Evolutionary conservation across 495 filamentous ascomycete genomes (phyloP).

Genomic region (Staphylotrichum tortipilum): DNA sequence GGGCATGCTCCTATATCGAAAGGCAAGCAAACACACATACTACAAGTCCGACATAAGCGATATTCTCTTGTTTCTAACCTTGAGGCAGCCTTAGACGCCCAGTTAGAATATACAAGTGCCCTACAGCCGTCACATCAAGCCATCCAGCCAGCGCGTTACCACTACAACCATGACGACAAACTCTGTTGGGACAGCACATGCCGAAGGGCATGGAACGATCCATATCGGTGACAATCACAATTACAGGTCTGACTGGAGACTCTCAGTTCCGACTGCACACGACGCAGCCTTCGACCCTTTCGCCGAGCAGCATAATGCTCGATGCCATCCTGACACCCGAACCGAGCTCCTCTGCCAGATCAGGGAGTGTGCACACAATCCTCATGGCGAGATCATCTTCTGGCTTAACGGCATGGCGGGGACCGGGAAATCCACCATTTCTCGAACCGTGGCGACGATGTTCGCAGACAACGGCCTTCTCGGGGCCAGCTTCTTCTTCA

Average conservation of each 20-base stretch:
- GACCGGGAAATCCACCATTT: slow-evolving; percentile 39
- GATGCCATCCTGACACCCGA: slow-evolving; percentile 22
- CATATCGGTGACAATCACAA: neutral
- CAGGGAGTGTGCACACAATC: slow-evolving; percentile 6
- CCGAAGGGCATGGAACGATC: neutral
- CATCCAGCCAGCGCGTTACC: neutral
- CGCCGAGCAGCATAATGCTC: slow-evolving; percentile 20
- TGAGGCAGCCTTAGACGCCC: too few relatives aligned
- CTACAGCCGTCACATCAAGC: too few relatives aligned
- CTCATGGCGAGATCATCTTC: slow-evolving; percentile 25
- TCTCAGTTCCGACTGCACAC: slow-evolving; percentile 2
- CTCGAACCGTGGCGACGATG: slow-evolving; percentile 28
- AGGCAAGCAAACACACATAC: too few relatives aligned
- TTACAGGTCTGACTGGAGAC: too few relatives aligned
- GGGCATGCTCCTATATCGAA: too few relatives aligned
- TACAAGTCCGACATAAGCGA: too few relatives aligned
- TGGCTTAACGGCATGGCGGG: slow-evolving; percentile 40
- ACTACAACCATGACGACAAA: neutral
- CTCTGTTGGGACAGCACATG: neutral
- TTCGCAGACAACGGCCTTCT: slow-evolving; percentile 14
- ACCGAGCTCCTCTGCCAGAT: slow-evolving; percentile 18
- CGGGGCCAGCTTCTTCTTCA: slow-evolving; percentile 45
- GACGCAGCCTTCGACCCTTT: slow-evolving; percentile 23
- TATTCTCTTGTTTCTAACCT: too few relatives aligned
- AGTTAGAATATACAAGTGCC: too few relatives aligned